Evolutionary conservation across 768 basidiomycete genomes (phyloP).

Genomic region (Crassisporium funariophilum): DNA sequence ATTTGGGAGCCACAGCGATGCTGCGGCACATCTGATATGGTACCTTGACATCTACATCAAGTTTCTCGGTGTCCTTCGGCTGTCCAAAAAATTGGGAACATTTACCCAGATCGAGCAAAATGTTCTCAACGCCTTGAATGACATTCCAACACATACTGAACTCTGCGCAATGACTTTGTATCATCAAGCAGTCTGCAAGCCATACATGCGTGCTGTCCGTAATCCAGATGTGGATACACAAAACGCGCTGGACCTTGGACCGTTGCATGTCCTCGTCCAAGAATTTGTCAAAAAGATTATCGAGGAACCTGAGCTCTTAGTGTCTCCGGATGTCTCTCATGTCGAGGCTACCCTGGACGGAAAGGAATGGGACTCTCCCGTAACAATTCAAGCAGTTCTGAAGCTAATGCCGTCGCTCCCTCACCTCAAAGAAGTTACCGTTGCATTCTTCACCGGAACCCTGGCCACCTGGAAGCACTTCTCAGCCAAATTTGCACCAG

Average conservation of each 20-base stretch:
- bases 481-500: neutral
- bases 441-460: constrained; percentile 27
- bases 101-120: constrained; percentile 15
- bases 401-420: constrained; percentile 14
- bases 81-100: constrained; percentile 25
- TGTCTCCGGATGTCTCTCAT: constrained; percentile 14
- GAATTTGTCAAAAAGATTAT: constrained; percentile 19
- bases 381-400: constrained; percentile 19
- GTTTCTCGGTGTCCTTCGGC: constrained; percentile 25
- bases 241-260: constrained; percentile 28
- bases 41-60: constrained; percentile 21
- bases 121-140: constrained; percentile 16
- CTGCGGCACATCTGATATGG: constrained; percentile 25
- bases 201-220: constrained; percentile 27
- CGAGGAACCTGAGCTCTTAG: constrained; percentile 10
- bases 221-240: neutral
- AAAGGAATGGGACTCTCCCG: constrained; percentile 21
- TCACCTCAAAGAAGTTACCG: constrained; percentile 12
- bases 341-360: constrained; percentile 24
- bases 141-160: constrained; percentile 27
- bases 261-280: constrained; percentile 18
- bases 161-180: constrained; percentile 25
- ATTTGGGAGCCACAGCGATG: constrained; percentile 27
- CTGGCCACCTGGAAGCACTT: neutral
- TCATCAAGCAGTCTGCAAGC: constrained; percentile 21